Evolutionary conservation across 2,329 filamentous ascomycete genomes (phyloP), one percentile per base, ranked within the genome.

Genomic region (Lecanoromycetidae sp.): DNA sequence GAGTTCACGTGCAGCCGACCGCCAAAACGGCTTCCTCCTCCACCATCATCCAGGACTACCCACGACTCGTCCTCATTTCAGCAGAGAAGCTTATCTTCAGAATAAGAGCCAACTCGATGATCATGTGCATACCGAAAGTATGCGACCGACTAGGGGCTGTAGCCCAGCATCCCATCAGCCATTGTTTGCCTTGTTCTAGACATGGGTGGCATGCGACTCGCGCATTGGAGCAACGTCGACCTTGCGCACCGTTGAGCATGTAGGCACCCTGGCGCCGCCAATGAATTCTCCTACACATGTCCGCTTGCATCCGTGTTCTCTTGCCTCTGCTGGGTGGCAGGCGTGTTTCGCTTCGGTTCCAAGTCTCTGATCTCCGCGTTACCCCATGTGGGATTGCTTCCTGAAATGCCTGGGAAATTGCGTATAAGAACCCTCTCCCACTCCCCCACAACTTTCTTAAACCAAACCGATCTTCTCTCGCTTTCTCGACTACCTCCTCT

Each of bases 391-490:
- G 43, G 42, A 43, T 38, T 4, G 13, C 39, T 15, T 36, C 17
- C 4, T 29, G n/a, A 22, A 10, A 29, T 20, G 29, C 23, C 6
- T 47, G 25, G 22, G 25, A 35, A 13, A 10, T 41, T 19, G 4
- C n/a, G 39, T 53, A 53, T 53, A 53, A 53, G 48, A 35, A 37
- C 26, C 39, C 33, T 37, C 32, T 39, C 13, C 38, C 35, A 25
- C 41, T 33, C 47, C 29, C 22, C 17, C 29, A 7, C 30, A 12
- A n/a, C 1, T 0, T 29, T 29, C 2, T 13, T 12, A 5, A 10
- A 5, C 5, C 37, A 47, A 47, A 23, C 38, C 12, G 10, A 30
- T 46, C 43, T 30, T 42, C 23, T 13, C 32, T 34, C 20, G 27
- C 32, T 40, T 17, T 35, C 23, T 17, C 8, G 7, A 47, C 17